Conservation (phyloP, 164 flowering plant genomes). For the Berberis thunbergii region DNA sequence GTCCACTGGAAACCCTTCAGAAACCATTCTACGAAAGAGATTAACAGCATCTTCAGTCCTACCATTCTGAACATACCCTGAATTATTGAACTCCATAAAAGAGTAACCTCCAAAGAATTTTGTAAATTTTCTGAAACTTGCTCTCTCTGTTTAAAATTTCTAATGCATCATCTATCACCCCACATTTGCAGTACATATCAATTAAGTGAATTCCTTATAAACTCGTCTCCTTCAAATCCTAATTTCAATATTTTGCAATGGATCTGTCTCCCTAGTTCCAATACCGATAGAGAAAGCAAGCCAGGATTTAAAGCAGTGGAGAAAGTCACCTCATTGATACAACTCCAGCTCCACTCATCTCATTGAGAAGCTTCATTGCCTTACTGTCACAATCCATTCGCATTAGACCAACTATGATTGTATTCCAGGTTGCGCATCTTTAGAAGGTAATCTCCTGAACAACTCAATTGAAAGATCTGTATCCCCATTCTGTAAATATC, state of each 20-base stretch:
- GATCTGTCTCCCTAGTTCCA: conserved; percentile 41
- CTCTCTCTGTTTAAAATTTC: conserved; percentile 25
- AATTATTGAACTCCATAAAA: conserved; percentile 54
- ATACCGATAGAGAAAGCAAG: conserved; percentile 25
- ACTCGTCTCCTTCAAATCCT: conserved; percentile 19
- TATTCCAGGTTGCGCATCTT: conserved; percentile 68
- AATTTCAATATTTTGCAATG: conserved; percentile 18
- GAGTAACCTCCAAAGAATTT: conserved; percentile 8
- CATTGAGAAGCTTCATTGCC: conserved; percentile 40
- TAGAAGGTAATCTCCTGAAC: conserved; percentile 36
- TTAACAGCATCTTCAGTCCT: conserved; percentile 43
- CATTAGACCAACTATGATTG: conserved; percentile 51
- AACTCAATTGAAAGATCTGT: conserved; percentile 34
- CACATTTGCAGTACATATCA: conserved; percentile 39
- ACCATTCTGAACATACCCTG: conserved; percentile 52
- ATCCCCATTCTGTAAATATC: conserved; percentile 35
- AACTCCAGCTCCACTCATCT: conserved; percentile 30
- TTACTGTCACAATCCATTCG: conserved; percentile 23
- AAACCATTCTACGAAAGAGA: conserved; percentile 35
- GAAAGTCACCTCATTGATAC: conserved; percentile 26
- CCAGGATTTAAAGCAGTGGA: conserved; percentile 46
- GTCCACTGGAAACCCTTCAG: conserved; percentile 25
- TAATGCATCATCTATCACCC: conserved; percentile 24
- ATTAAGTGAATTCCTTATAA: conserved; percentile 26
- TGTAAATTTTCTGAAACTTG: conserved; percentile 6